These are phyloP conservation scores for Xerocomus nothofagi DNA, from an alignment of 1,284 basidiomycete genomes.

Conservation along the genomic window DNA sequence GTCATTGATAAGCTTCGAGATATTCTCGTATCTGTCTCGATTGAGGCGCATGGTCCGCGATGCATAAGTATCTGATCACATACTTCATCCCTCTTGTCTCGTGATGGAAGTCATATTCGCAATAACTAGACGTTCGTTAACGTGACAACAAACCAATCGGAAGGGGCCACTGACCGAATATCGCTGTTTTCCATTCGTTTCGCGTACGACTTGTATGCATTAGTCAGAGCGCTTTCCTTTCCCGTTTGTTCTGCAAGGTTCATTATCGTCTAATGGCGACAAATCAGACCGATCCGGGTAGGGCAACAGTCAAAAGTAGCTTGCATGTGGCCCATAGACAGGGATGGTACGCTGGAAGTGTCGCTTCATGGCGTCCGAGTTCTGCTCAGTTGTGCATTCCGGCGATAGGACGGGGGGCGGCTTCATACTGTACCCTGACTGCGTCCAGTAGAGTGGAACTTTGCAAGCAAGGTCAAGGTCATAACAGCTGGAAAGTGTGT, in stretches of 20 bases:
- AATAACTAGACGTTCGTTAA: conserved; percentile 44
- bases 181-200: conserved; percentile 60
- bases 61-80: conserved; percentile 23
- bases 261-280: conserved; percentile 60
- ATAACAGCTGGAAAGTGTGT: conserved; percentile 6
- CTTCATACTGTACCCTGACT: conserved; percentile 82
- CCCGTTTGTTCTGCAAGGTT: conserved; percentile 92
- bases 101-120: conserved; percentile 87
- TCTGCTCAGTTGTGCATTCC: conserved; percentile 75
- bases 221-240: conserved; percentile 81
- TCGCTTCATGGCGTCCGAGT: conserved; percentile 65
- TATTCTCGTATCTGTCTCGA: conserved; percentile 77
- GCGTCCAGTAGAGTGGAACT: conserved; percentile 91
- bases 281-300: conserved; percentile 12
- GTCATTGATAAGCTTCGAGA: conserved; percentile 72
- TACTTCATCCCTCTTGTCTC: conserved; percentile 92
- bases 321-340: conserved; percentile 77
- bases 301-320: conserved; percentile 20
- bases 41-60: conserved; percentile 8
- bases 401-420: conserved; percentile 78
- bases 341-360: conserved; percentile 74
- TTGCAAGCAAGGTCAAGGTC: conserved; percentile 12
- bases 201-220: conserved; percentile 75
- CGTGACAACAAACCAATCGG: neutral
- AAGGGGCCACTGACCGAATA: conserved; percentile 50